Conservation (phyloP, 257 asterid genomes). For the Osmanthus fragrans region DNA sequence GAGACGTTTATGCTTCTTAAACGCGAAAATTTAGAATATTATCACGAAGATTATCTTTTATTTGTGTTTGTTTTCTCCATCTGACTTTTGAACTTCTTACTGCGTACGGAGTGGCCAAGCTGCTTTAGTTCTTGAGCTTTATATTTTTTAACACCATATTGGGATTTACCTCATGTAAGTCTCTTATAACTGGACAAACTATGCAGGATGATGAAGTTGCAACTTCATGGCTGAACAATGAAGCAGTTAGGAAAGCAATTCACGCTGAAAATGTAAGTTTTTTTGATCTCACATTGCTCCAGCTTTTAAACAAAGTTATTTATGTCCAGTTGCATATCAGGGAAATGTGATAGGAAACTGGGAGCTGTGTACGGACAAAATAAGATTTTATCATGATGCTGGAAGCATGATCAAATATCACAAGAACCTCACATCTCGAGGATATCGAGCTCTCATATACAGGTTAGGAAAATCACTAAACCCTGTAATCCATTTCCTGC, state of each 20-base stretch:
- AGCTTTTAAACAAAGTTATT: conserved; percentile 13
- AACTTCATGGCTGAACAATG: conserved; percentile 73
- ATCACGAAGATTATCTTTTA: not conserved
- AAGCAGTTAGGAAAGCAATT: conserved; percentile 78
- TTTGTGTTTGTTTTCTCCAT: not conserved
- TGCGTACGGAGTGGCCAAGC: not conserved
- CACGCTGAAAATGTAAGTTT: conserved; percentile 77
- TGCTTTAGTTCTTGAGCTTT: not conserved
- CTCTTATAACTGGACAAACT: conserved; percentile 14
- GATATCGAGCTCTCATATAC: conserved; percentile 83
- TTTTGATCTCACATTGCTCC: conserved; percentile 15
- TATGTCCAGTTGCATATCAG: conserved; percentile 36
- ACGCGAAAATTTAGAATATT: not conserved
- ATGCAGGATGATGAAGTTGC: conserved; percentile 84
- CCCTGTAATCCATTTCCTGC: not conserved
- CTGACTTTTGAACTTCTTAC: not conserved
- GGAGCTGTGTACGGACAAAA: conserved; percentile 73
- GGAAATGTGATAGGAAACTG: conserved; percentile 46
- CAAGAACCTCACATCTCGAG: conserved; percentile 74
- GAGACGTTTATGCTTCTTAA: not conserved
- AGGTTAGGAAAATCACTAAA: conserved; percentile 32
- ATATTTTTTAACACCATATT: not conserved
- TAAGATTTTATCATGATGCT: conserved; percentile 62
- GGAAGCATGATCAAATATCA: conserved; percentile 98
- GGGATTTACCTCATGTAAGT: not conserved